A percentile compares a stretch with the other conserved stretches of the same genome.
Evolutionary conservation across 306 rosid genomes (phyloP).

Genomic region (Cicer pinnatifidum): DNA sequence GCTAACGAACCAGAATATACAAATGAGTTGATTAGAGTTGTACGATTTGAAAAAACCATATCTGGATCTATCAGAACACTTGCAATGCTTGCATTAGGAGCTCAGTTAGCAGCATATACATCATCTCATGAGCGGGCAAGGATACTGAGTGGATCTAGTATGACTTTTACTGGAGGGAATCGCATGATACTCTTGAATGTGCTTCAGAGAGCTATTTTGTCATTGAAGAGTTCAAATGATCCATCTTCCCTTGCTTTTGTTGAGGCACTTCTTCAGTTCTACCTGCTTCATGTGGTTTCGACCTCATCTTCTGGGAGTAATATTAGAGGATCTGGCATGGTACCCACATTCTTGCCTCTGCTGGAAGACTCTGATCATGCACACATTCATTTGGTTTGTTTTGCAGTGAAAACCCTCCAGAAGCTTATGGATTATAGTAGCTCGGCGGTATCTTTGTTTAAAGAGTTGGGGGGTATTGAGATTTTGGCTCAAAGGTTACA

Average conservation of each 20-base stretch:
- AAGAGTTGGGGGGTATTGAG: slow-evolving; percentile 93
- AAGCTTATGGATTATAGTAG: slow-evolving; percentile 98
- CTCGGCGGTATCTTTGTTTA: slow-evolving; percentile 91
- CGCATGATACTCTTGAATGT: slow-evolving; percentile 94
- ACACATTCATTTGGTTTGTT: slow-evolving; percentile 90
- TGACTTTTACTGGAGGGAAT: slow-evolving; percentile 92
- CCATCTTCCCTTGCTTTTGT: slow-evolving; percentile 91
- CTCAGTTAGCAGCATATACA: slow-evolving; percentile 93
- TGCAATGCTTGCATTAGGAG: slow-evolving; percentile 97
- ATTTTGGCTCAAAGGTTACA: slow-evolving; percentile 86
- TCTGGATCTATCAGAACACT: slow-evolving; percentile 89
- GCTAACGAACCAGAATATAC: slow-evolving; percentile 97
- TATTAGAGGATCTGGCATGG: slow-evolving; percentile 96
- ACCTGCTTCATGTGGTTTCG: slow-evolving; percentile 93
- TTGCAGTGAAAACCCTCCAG: slow-evolving; percentile 95
- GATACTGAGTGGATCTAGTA: slow-evolving; percentile 85
- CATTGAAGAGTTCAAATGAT: slow-evolving; percentile 79
- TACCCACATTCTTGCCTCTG: slow-evolving; percentile 94
- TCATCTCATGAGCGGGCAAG: slow-evolving; percentile 96
- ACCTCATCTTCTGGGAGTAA: slow-evolving; percentile 91
- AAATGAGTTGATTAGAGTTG: slow-evolving; percentile 87
- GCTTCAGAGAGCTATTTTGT: slow-evolving; percentile 86
- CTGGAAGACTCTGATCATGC: slow-evolving; percentile 89
- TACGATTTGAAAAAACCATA: slow-evolving; percentile 84
- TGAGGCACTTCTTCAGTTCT: slow-evolving; percentile 97